phyloP scores from a whole-genome alignment of 768 basidiomycete genomes.

The Exsudoporus frostii region DNA sequence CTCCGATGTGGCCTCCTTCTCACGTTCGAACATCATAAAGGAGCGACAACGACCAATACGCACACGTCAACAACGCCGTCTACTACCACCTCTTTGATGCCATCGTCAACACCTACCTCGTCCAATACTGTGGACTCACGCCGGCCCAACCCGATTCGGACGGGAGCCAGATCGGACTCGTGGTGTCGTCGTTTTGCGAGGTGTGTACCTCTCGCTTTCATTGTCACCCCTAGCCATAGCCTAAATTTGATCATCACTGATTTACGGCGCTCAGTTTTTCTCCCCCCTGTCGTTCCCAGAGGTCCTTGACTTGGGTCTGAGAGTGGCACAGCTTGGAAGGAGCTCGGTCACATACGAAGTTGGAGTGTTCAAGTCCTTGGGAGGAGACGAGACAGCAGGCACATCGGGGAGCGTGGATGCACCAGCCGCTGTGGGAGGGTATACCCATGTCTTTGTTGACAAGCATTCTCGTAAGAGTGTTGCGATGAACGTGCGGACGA shows the following conservation, averaged over 20 bases:
- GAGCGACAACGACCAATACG: constrained; percentile 87
- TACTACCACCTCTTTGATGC: constrained; percentile 85
- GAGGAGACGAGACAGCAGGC: background rate
- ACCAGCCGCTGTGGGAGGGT: constrained; percentile 49
- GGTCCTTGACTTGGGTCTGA: constrained; percentile 64
- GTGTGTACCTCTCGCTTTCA: constrained; percentile 28
- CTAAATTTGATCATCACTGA: background rate
- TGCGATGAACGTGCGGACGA: constrained; percentile 41
- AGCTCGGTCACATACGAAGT: constrained; percentile 81
- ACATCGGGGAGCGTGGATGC: constrained; percentile 11
- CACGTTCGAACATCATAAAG: constrained; percentile 34
- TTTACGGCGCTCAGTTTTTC: constrained; percentile 52
- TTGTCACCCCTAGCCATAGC: background rate
- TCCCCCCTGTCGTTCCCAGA: constrained; percentile 71
- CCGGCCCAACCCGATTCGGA: constrained; percentile 40
- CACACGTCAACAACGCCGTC: constrained; percentile 76
- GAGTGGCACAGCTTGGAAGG: constrained; percentile 63
- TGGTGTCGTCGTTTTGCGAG: constrained; percentile 74
- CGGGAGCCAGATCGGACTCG: constrained; percentile 60
- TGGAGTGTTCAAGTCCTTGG: constrained; percentile 57
- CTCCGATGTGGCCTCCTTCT: background rate
- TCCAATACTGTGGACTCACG: constrained; percentile 54
- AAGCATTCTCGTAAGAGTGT: constrained; percentile 54
- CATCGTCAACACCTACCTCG: constrained; percentile 75
- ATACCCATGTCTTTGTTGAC: constrained; percentile 85